Evolutionary conservation across 139 green algal genomes (phyloP).

Genomic region (Haematococcus lacustris): DNA sequence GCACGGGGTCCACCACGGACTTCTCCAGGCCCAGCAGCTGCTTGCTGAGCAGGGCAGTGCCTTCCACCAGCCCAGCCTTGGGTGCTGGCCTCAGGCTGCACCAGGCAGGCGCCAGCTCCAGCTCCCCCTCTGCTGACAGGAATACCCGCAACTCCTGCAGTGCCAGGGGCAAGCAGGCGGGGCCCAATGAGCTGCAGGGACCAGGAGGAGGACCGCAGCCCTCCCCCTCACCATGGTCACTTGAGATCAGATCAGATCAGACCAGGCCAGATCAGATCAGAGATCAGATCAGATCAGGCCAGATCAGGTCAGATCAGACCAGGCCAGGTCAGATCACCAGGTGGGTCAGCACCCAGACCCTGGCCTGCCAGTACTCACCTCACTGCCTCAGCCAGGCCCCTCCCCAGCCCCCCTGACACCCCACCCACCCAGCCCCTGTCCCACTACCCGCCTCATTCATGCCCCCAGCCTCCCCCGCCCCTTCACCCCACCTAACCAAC

Average conservation of each 20-base stretch:
- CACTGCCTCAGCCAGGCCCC: no score
- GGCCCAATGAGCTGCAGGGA: not conserved
- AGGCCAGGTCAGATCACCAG: no score
- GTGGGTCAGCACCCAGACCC: no score
- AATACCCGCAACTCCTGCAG: constrained; percentile 76
- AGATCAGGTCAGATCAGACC: not conserved
- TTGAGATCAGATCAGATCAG: not conserved
- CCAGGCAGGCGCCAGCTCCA: constrained; percentile 54
- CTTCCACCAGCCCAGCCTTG: constrained; percentile 54
- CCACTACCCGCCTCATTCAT: no score
- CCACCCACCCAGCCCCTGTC: no score
- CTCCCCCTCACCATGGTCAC: not conserved
- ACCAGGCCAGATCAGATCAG: not conserved
- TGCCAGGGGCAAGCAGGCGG: not conserved
- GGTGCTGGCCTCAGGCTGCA: constrained; percentile 45
- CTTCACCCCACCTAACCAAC: no score
- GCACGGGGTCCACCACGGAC: constrained; percentile 49
- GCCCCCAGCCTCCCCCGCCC: no score
- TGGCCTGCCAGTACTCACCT: no score
- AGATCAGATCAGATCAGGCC: not conserved
- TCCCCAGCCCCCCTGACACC: no score
- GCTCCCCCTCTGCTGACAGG: constrained; percentile 63
- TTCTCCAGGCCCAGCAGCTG: constrained; percentile 62
- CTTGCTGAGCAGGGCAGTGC: constrained; percentile 55
- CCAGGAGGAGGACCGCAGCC: not conserved